Evolutionary conservation across 2,329 filamentous ascomycete genomes (phyloP), one percentile per base, ranked within the genome.

Genomic region (Proliferodiscus dingleyae): DNA sequence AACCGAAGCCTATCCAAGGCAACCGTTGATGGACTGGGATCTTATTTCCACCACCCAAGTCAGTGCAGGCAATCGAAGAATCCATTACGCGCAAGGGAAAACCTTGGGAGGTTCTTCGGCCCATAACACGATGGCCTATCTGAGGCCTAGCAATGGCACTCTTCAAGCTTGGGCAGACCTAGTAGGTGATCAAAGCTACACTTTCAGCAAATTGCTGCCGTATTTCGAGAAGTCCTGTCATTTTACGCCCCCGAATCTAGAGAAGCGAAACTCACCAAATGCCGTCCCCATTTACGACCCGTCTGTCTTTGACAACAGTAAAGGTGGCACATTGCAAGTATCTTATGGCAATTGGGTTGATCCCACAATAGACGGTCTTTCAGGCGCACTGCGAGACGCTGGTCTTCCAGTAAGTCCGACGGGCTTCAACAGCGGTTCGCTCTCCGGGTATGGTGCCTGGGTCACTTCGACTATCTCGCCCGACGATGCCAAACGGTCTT

Each of bases 121-220:
- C 5, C 52, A 71, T 38, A 72, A 72, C 55, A 63, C 60, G 10
- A 62, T 68, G 52, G 67, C 9, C 61, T 69, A 38, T 62, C 63
- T 23, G 56, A 60, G 18, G 46, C 70, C 48, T 66, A 70, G 59
- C 58, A 59, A 19, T 57, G 68, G 55, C 49, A 62, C 43, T 60
- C 64, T 65, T 51, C 65, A 75, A 21, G 62, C 64, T 30, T 75
- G 71, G 73, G 68, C 63, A 4, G 55, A 63, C 18, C 48, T 65
- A 3, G 59, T 66, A 2, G 63, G 60, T 3, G 71, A 75, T 41
- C 45, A 65, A 1, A 58, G 62, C 4, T 78, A 73, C 66, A 67
- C 66, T 47, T 72, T 71, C 45, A 57, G 70, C 5, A 66, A 66
- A 7, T 64, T 75, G 29, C 61, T 70, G n/a, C 68, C 68, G 3